Evolutionary conservation across 1,284 basidiomycete species (phyloP), one percentile per base, ranked within the genome.

Genomic region (Austroboletus novae-zelandiae): DNA sequence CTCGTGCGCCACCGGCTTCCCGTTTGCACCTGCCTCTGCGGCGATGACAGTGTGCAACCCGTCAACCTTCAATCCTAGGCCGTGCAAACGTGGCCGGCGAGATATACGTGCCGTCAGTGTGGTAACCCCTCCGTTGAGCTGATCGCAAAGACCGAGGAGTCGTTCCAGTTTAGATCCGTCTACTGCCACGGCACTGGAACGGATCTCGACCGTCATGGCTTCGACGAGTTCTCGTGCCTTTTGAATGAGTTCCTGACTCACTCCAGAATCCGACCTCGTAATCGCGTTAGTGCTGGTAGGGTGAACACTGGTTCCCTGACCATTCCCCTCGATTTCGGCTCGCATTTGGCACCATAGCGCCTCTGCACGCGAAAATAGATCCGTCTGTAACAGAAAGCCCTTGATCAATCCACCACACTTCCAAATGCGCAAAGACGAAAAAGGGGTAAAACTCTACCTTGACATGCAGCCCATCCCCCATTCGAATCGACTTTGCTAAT

Each of bases 111-210:
- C 68, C 9, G 73, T 68, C 3, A 77, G 65, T n/a, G 69, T 73
- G 30, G 73, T 70, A 7, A 86, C 56, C 25, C 83, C 69, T 0
- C 70, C 67, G 5, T 79, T 81, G 11, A 95, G 70, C 37, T 76
- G 71, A 62, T 96, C 92, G 60, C 91, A 92, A 40, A 92, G 69
- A 3, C 60, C 69, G 9, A 95, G 74, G 18, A 94, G 71, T 40
- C 81, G 81, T 55, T 88, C 84, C 61, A 92, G 69, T 17, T 72
- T 71, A 17, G 63, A 62, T 0, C 80, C 76, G 51, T 89, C 25
- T 6, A 27, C 84, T n/a, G 74, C 74, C 1, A 79, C 81, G 40
- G 45, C 31, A 4, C 32, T 82, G 74, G 44, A 89, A 80, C 55
- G 83, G 65, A 46, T 76, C 72, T 30, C 76, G 2, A 52, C 44